These are phyloP conservation scores for Rachicladosporium sp. DNA, from an alignment of 2,329 filamentous ascomycete species.

Conservation along the genomic window DNA sequence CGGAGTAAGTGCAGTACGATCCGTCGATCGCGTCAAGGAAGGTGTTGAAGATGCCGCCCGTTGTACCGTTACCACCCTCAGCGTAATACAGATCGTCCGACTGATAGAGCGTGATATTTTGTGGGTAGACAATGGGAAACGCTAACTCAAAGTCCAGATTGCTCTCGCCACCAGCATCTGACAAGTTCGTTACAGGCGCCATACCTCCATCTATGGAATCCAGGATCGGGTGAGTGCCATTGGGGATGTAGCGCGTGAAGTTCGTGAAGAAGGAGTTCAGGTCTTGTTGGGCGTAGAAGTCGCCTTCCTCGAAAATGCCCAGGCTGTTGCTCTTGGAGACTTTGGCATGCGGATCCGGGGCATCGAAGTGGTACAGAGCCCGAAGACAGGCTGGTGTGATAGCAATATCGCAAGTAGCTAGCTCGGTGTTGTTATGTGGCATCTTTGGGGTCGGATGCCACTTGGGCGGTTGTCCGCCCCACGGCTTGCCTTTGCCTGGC, in stretches of 20 bases:
- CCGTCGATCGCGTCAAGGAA: constrained; percentile 37
- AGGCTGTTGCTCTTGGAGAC: constrained; percentile 32
- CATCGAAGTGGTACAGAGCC: constrained; percentile 26
- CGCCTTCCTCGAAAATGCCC: constrained; percentile 39
- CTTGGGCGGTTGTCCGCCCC: no score
- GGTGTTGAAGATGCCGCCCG: constrained; percentile 24
- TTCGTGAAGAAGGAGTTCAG: constrained; percentile 26
- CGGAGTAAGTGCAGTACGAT: constrained; percentile 30
- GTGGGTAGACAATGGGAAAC: constrained; percentile 41
- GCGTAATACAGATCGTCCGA: constrained; percentile 28
- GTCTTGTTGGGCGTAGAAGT: constrained; percentile 34
- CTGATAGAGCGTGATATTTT: constrained; percentile 39
- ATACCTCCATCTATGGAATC: constrained; percentile 28
- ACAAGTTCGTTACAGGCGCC: constrained; percentile 19
- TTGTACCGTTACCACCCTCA: constrained; percentile 23
- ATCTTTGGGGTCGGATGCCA: constrained; percentile 2
- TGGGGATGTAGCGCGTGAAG: constrained; percentile 25
- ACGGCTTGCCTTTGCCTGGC: no score
- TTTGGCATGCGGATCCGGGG: constrained; percentile 12
- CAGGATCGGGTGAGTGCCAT: constrained; percentile 28
- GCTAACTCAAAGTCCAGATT: constrained; percentile 40
- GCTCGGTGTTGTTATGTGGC: constrained; percentile 17
- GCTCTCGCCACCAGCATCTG: constrained; percentile 26
- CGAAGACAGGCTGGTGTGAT: constrained; percentile 45
- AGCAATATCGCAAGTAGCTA: constrained; percentile 37